Evolutionary conservation across 106 monocot genomes (phyloP).

Genomic region (Apostasia shenzhenica): DNA sequence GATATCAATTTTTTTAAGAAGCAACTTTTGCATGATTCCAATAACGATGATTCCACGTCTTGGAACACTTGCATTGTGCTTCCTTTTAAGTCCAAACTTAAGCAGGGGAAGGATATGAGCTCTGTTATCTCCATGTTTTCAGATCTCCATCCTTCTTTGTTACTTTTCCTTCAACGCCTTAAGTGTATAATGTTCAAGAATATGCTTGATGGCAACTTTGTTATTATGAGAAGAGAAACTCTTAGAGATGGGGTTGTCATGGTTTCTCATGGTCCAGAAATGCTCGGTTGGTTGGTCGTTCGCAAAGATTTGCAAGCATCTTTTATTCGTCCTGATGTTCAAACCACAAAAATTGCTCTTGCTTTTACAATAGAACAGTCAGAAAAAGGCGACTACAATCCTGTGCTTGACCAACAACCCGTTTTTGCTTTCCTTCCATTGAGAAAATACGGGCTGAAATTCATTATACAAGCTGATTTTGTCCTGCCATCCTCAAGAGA

Average conservation of each 20-base stretch:
- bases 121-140: constrained; percentile 45
- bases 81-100: constrained; percentile 42
- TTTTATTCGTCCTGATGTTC: constrained; percentile 40
- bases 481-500: constrained; percentile 68
- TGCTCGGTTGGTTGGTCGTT: constrained; percentile 52
- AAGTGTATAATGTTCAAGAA: constrained; percentile 47
- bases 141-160: constrained; percentile 52
- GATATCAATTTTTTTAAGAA: constrained; percentile 16
- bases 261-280: constrained; percentile 41
- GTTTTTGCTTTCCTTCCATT: constrained; percentile 74
- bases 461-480: constrained; percentile 67
- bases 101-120: constrained; percentile 21
- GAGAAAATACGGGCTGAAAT: constrained; percentile 61
- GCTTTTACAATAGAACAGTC: constrained; percentile 47
- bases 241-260: constrained; percentile 35
- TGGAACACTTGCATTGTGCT: constrained; percentile 77
- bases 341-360: constrained; percentile 52
- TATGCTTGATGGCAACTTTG: constrained; percentile 28
- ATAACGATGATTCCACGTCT: constrained; percentile 12
- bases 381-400: constrained; percentile 25
- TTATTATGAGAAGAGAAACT: constrained; percentile 35
- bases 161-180: constrained; percentile 54
- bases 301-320: constrained; percentile 19
- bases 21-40: constrained; percentile 16
- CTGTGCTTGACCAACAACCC: constrained; percentile 40